These are phyloP conservation scores for Favolaschia claudopus DNA, from an alignment of 768 basidiomycete species.

Conservation along the genomic window DNA sequence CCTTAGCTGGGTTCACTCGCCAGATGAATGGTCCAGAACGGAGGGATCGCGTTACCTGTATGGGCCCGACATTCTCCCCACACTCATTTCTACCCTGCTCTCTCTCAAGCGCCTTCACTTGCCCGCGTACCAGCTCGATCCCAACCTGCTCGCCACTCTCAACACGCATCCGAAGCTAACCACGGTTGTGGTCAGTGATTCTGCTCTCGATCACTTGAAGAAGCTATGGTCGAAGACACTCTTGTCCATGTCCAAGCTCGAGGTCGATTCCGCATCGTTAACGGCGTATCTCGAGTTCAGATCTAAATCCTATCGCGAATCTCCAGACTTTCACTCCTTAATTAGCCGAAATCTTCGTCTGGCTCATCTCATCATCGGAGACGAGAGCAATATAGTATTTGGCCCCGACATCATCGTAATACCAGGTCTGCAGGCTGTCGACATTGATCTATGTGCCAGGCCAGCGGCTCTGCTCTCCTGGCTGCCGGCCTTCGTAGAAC, in stretches of 20 bases:
- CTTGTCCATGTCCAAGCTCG: conserved; percentile 1
- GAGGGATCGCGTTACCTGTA: too few species aligned
- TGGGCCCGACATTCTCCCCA: too few species aligned
- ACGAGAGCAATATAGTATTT: neutral
- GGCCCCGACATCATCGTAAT: neutral
- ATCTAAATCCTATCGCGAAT: too few species aligned
- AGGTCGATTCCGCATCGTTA: neutral
- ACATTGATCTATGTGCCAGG: neutral
- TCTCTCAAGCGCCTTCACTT: too few species aligned
- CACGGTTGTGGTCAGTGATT: neutral
- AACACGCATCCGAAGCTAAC: neutral
- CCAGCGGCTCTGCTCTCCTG: neutral
- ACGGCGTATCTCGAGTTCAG: neutral
- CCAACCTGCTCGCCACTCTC: neutral
- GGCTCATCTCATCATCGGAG: neutral
- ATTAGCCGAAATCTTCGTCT: neutral
- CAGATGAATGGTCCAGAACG: too few species aligned
- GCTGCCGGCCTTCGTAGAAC: conserved; percentile 3
- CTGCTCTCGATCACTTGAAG: neutral
- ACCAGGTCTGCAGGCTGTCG: neutral
- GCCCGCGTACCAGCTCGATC: too few species aligned
- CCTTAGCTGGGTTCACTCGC: too few species aligned
- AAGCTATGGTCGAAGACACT: neutral
- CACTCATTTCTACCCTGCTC: too few species aligned
- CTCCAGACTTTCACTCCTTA: neutral